Conservation (phyloP, 2,329 filamentous ascomycete species). For the Alternaria alternata region DNA sequence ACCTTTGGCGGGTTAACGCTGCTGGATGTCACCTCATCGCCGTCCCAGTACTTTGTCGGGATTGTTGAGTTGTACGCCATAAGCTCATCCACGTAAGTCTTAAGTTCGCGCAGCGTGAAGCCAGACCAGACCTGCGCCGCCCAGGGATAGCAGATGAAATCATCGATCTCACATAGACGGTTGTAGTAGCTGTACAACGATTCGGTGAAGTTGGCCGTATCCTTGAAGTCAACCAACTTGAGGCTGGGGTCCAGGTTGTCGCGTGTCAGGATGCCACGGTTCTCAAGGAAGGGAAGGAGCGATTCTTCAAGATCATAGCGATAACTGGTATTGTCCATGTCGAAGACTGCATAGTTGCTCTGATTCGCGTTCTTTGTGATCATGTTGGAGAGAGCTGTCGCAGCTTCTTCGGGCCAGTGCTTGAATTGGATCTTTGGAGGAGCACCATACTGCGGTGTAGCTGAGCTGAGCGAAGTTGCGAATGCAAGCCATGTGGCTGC, state of each 20-base stretch:
- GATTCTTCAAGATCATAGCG: constrained; percentile 43
- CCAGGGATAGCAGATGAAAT: constrained; percentile 44
- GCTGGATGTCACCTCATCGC: constrained; percentile 29
- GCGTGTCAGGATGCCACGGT: constrained; percentile 42
- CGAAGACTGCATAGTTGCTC: constrained; percentile 44
- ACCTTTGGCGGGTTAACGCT: constrained; percentile 35
- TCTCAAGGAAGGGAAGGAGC: constrained; percentile 41
- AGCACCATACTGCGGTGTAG: constrained; percentile 26
- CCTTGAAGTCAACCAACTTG: constrained; percentile 44
- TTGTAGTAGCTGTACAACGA: constrained; percentile 43
- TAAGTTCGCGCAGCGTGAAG: constrained; percentile 35
- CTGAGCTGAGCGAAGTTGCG: constrained; percentile 10
- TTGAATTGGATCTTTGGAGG: constrained; percentile 29
- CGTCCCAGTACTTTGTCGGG: constrained; percentile 38
- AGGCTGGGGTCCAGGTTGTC: constrained; percentile 38
- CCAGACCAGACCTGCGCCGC: constrained; percentile 41
- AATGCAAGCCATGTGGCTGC: constrained; percentile 33
- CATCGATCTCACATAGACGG: constrained; percentile 41
- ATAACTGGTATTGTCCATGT: constrained; percentile 46
- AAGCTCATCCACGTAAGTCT: constrained; percentile 41
- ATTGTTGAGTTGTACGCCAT: constrained; percentile 38
- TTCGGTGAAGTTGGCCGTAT: constrained; percentile 43
- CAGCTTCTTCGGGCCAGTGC: constrained; percentile 39
- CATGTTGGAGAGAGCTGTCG: constrained; percentile 38
- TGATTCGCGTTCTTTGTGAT: constrained; percentile 41